Base-by-base conservation (phyloP, 371 early-diverging fungal genomes). In the Mucor circinelloides region DNA sequence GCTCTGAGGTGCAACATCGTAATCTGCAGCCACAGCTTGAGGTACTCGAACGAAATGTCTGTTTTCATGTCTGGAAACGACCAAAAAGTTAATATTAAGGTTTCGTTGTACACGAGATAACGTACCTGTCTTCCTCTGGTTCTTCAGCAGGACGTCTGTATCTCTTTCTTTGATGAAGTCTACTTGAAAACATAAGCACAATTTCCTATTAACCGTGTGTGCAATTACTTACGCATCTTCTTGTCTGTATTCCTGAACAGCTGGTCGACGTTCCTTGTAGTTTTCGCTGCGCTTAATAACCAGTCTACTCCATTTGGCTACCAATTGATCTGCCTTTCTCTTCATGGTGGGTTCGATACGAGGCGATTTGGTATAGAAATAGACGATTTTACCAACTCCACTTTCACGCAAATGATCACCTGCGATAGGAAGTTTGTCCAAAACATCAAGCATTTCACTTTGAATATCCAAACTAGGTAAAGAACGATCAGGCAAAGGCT, bases 401-500 rank as follows among this genome's bases (percentile, higher is more conserved):
- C 94, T 95, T 66, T 92, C 93, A 17, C 95, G 86, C 46, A 99
- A 81, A 68, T 97, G 94, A 62, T 94, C 91, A 38, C 90, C 92
- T n/a, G 84, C 82, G 62, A 98, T 93, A 2, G 93, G 94, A 66
- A 95, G 71, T 72, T 89, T 89, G 28, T 80, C 80, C 64, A 99
- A 77, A 5, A 91, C 73, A 23, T 87, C 87, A 17, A 99, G 75
- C 85, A 99, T 84, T 31, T 88, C 88, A 65, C 81, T 87, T 74
- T 96, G 98, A 63, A 99, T 92, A 68, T 96, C 95, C 64, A 96
- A 83, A 73, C 89, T 92, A 7, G 99, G 99, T 70, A 99, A 79
- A 3, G 97, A 92, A 12, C 94, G 92, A 79, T 99, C 99, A 36
- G 95, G 91, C 30, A 98, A 82, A 28, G 99, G 99, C 74, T 99